These are phyloP conservation scores for Cucurbitaria berberidis DNA, from an alignment of 2,329 filamentous ascomycete species.

Conservation along the genomic window DNA sequence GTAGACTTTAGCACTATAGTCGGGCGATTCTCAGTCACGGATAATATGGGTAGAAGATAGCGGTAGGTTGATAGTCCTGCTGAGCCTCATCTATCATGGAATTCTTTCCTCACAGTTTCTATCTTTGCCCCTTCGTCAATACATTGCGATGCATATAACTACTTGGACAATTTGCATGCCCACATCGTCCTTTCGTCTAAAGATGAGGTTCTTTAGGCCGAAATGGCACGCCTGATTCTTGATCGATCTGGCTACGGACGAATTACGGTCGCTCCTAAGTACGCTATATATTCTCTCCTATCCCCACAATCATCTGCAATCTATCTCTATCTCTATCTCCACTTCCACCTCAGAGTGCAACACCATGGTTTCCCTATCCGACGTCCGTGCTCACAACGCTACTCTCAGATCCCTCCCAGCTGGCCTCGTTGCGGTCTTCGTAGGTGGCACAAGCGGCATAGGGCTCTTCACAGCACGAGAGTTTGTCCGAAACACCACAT, in stretches of 20 bases:
- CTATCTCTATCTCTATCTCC: neutral
- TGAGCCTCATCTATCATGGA: neutral
- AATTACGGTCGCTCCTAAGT: neutral
- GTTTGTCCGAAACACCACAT: constrained; percentile 48
- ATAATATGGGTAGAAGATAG: too few relatives aligned
- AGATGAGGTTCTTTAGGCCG: too few relatives aligned
- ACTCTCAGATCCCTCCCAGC: constrained; percentile 31
- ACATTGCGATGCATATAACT: neutral
- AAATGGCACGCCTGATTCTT: too few relatives aligned
- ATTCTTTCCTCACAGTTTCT: neutral
- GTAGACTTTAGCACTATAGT: too few relatives aligned
- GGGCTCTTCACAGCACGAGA: constrained; percentile 53
- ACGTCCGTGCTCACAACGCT: constrained; percentile 34
- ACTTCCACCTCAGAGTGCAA: neutral
- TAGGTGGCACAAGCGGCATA: constrained; percentile 55
- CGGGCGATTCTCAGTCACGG: too few relatives aligned
- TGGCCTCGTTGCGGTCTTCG: constrained; percentile 40
- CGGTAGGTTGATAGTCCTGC: neutral
- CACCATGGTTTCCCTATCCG: constrained; percentile 31
- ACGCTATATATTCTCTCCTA: too few relatives aligned
- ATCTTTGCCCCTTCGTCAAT: neutral
- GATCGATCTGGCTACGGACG: neutral
- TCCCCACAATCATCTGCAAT: too few relatives aligned
- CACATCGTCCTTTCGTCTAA: too few relatives aligned
- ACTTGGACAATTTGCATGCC: too few relatives aligned